Percentiles rank a stretch among this genome's conserved stretches.
phyloP scores from a whole-genome alignment of 306 rosid genomes.

The Malus orientalis region DNA sequence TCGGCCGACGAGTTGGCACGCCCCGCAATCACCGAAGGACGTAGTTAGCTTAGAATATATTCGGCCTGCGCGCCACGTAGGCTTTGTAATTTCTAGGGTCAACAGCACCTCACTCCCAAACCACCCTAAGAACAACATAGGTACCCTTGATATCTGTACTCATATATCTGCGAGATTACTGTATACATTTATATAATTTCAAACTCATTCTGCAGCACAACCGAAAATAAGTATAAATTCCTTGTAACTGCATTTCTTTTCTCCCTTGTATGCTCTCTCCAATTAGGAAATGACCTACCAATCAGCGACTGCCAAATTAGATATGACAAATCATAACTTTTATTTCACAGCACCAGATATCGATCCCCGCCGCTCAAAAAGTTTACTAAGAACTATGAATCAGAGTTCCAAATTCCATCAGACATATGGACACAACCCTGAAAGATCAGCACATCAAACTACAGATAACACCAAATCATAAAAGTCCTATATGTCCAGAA shows the following conservation, averaged over 20 bases:
- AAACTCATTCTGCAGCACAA: background rate
- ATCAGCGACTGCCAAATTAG: too few relatives aligned
- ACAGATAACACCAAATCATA: background rate
- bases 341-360: background rate
- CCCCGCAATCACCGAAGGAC: too few relatives aligned
- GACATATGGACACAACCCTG: background rate
- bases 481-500: background rate
- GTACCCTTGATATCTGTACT: background rate
- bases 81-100: too few relatives aligned
- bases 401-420: background rate
- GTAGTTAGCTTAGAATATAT: too few relatives aligned
- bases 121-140: too few relatives aligned
- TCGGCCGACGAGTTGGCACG: too few relatives aligned
- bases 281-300: background rate
- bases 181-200: background rate
- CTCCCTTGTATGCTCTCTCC: background rate
- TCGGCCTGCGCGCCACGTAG: too few relatives aligned
- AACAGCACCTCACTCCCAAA: too few relatives aligned
- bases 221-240: background rate
- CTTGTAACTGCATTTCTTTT: background rate
- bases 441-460: background rate
- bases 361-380: background rate
- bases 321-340: background rate
- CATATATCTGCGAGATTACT: background rate
- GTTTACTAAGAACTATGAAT: background rate